Evolutionary conservation across 2,329 filamentous ascomycete genomes (phyloP).

Genomic region (Huntiella decipiens): DNA sequence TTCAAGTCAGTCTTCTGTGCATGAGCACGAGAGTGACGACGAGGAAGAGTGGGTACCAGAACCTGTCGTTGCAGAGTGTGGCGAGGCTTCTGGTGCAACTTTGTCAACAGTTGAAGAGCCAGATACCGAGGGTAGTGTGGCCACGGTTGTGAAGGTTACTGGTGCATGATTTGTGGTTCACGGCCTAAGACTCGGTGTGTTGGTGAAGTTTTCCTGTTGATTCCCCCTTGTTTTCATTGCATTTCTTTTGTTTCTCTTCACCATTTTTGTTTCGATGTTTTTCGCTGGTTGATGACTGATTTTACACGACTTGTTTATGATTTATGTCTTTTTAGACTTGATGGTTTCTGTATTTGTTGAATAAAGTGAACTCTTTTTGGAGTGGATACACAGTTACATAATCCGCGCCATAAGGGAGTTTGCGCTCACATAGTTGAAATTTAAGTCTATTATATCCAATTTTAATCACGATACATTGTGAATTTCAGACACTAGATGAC

Average conservation of each 20-base stretch:
- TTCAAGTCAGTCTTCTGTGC: not conserved
- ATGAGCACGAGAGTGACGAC: conserved; percentile 1
- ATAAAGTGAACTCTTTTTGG: not conserved
- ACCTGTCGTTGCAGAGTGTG: not conserved
- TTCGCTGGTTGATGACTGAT: not conserved
- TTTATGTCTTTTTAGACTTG: not conserved
- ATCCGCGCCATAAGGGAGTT: not conserved
- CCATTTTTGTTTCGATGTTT: not conserved
- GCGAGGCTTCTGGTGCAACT: too few relatives aligned
- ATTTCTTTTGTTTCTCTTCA: not conserved
- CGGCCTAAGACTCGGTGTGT: too few relatives aligned
- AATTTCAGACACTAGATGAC: too few relatives aligned
- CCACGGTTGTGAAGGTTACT: too few relatives aligned
- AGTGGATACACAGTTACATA: not conserved
- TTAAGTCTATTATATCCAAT: too few relatives aligned
- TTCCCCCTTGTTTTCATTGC: conserved; percentile 1
- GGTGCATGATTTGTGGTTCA: too few relatives aligned
- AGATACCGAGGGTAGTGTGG: too few relatives aligned
- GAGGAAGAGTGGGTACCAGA: not conserved
- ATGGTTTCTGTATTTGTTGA: not conserved
- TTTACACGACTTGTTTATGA: not conserved
- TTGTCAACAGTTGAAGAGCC: too few relatives aligned
- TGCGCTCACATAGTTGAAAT: too few relatives aligned
- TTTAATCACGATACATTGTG: too few relatives aligned
- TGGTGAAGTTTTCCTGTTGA: not conserved